Evolutionary conservation across 1,284 basidiomycete species (phyloP), one percentile per base, ranked within the genome.

Genomic region (Trametes hirsuta): DNA sequence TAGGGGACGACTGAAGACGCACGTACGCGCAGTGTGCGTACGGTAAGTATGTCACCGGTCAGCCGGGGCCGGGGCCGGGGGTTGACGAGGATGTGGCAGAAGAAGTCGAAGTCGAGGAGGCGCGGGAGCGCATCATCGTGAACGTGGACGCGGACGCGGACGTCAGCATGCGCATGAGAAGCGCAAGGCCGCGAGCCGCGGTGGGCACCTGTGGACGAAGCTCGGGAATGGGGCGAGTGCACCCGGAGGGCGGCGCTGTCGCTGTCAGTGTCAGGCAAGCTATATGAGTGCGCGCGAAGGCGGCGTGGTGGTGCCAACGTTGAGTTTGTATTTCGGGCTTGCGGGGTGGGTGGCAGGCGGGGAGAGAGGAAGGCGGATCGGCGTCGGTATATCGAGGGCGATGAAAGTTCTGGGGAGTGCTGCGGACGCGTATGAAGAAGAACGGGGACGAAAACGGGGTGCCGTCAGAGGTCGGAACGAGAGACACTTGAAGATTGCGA

Each of bases 321-420:
- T 47, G 25, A 47, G 46, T 18, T 25, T 47, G 46, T 47, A 47
- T 47, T 35, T 34, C 10, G 46, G 46, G 4, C 18, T n/a, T 21
- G 44, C 12, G n/a, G 8, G 45, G 12, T 35, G 22, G 21, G 36
- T 14, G 48, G 48, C 22, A 37, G 18, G 18, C 18, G 18, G 18
- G 18, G 4, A 6, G 36, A 12, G 12, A 2, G 6, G 47, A 9
- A n/a, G 25, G 25, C 46, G 53, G 53, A 55, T 55, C 53, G 48
- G 53, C 46, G 53, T 55, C 53, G 53, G 53, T 15, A 25, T 55
- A 55, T 48, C 42, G 53, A 55, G 42, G 46, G 53, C 53, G 37
- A 55, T 11, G 10, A 24, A 34, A 42, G 41, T n/a, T 21, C 4
- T 8, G 21, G 41, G 41, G 41, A 24, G 24, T 41, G 49, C 39